Conservation (phyloP, 1,284 basidiomycete genomes). For the Trichosporon coremiiforme region DNA sequence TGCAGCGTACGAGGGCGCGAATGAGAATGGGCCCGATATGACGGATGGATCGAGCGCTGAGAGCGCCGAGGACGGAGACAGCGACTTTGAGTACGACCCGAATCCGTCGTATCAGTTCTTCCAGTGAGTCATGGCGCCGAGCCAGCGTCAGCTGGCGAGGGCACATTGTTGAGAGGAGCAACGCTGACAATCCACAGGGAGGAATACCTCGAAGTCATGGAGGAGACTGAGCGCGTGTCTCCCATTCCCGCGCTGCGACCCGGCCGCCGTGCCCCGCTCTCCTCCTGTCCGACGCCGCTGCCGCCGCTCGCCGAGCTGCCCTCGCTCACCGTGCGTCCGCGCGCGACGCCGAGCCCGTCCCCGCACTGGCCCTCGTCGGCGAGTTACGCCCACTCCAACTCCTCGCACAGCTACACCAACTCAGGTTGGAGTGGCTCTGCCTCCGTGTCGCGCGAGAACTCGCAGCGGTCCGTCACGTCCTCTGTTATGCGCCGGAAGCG, state of each 20-base stretch:
- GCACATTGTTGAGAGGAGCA: neutral
- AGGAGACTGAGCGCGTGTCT: neutral
- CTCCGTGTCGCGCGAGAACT: neutral
- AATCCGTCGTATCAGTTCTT: slow-evolving; percentile 33
- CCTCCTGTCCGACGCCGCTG: slow-evolving; percentile 19
- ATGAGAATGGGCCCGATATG: slow-evolving; percentile 34
- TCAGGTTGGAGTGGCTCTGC: no score
- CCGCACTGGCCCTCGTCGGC: no score
- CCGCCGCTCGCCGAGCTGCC: slow-evolving; percentile 29
- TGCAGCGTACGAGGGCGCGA: slow-evolving; percentile 16
- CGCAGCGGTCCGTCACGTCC: neutral
- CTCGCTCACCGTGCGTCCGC: slow-evolving; percentile 1
- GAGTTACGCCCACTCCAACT: neutral
- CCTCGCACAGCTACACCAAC: neutral
- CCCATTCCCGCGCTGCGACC: slow-evolving; percentile 4
- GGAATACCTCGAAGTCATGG: slow-evolving; percentile 32
- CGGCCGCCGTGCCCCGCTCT: slow-evolving; percentile 15
- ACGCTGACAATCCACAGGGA: slow-evolving; percentile 31
- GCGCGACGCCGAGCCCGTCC: no score
- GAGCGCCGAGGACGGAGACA: slow-evolving; percentile 39
- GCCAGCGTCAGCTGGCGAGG: no score
- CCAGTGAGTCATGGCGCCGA: slow-evolving; percentile 29
- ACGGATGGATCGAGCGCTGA: slow-evolving; percentile 35
- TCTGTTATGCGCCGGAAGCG: slow-evolving; percentile 18
- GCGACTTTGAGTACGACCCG: slow-evolving; percentile 39